Percentiles rank a stretch among this genome's conserved stretches.
These are phyloP conservation scores for Pythium brachiatum DNA, from an alignment of 352 stramenopile genomes.

Conservation along the genomic window DNA sequence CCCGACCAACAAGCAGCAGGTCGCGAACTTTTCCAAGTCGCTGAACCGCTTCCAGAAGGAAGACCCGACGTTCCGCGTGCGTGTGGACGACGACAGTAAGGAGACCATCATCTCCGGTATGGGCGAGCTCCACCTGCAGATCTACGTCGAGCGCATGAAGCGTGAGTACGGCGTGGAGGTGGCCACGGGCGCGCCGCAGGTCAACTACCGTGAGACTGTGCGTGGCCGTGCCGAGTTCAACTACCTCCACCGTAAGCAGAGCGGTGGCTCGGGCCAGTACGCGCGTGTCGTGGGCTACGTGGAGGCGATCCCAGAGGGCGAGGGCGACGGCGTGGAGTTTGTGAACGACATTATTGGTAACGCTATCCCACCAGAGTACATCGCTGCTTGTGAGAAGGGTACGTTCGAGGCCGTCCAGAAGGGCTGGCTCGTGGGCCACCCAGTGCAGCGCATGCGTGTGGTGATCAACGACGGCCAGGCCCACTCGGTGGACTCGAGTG, in stretches of 20 bases:
- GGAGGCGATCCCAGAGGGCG: constrained; percentile 90
- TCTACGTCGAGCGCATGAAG: constrained; percentile 99
- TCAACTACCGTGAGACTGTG: constrained; percentile 99
- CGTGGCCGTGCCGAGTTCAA: constrained; percentile 93
- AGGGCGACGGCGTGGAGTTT: constrained; percentile 91
- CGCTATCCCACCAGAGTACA: constrained; percentile 98
- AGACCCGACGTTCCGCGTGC: constrained; percentile 97
- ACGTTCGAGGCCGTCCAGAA: constrained; percentile 94
- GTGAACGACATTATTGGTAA: constrained; percentile 97
- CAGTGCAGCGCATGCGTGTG: constrained; percentile 88
- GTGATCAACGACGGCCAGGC: constrained; percentile 91
- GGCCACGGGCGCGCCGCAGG: constrained; percentile 89
- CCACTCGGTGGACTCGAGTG: constrained; percentile 98
- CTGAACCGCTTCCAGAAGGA: constrained; percentile 97
- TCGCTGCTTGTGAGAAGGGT: constrained; percentile 97
- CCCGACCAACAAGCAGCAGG: constrained; percentile 92
- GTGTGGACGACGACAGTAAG: constrained; percentile 96
- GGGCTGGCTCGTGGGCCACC: constrained; percentile 95
- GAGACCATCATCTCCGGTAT: constrained; percentile 99
- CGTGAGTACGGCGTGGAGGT: constrained; percentile 97
- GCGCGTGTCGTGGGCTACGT: constrained; percentile 97
- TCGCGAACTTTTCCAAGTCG: constrained; percentile 96
- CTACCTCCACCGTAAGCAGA: constrained; percentile 99
- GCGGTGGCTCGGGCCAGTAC: constrained; percentile 97
- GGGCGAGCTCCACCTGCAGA: constrained; percentile 98